phyloP scores from a whole-genome alignment of 192 early-diverging fungal genomes.

The Lobosporangium transversale region DNA sequence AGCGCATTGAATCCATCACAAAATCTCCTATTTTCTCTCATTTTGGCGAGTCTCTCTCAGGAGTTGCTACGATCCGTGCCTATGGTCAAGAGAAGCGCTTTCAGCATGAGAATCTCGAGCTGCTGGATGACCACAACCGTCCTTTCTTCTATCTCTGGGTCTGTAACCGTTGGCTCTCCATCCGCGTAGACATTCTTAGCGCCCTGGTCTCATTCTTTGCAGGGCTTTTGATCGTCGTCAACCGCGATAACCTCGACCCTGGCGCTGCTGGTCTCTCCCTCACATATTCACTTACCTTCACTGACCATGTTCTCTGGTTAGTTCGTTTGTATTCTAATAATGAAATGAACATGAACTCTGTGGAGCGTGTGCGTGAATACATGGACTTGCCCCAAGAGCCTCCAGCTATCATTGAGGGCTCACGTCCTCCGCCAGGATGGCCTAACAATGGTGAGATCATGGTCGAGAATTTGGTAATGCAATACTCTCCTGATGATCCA shows the following conservation, averaged over 20 bases:
- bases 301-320: constrained; percentile 80
- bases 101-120: constrained; percentile 63
- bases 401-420: constrained; percentile 61
- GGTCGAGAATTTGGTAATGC: constrained; percentile 79
- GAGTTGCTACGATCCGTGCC: constrained; percentile 84
- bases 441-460: constrained; percentile 77
- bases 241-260: constrained; percentile 64
- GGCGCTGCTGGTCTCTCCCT: constrained; percentile 86
- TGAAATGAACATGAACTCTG: constrained; percentile 88
- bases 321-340: constrained; percentile 77
- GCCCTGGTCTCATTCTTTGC: constrained; percentile 76
- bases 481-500: constrained; percentile 82
- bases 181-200: constrained; percentile 77
- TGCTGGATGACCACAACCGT: constrained; percentile 77
- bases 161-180: constrained; percentile 83
- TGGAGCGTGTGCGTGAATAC: constrained; percentile 90
- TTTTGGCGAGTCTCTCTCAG: constrained; percentile 83
- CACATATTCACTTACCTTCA: constrained; percentile 84
- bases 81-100: constrained; percentile 77
- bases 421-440: constrained; percentile 67
- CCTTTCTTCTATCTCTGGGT: constrained; percentile 83
- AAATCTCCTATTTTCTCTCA: constrained; percentile 72
- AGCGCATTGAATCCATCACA: constrained; percentile 74
- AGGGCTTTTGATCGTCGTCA: constrained; percentile 69
- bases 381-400: constrained; percentile 83